These are phyloP conservation scores for Noccaea caerulescens DNA, from an alignment of 345 rosid genomes.

Conservation along the genomic window DNA sequence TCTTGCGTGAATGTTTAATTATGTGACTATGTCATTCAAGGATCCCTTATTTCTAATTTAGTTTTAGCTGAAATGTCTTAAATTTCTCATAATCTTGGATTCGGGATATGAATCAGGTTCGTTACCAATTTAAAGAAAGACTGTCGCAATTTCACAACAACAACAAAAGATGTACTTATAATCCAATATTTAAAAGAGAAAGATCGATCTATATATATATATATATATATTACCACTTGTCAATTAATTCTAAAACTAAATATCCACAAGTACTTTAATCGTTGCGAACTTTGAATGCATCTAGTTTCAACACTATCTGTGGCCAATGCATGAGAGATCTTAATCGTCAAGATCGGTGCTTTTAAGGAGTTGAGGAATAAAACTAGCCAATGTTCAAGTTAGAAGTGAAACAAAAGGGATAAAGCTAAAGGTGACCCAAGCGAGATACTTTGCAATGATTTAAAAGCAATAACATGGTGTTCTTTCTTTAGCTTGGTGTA, in stretches of 20 bases:
- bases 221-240: neutral
- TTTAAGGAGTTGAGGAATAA: slow-evolving; percentile 31
- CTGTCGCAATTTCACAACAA: neutral
- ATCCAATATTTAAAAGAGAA: neutral
- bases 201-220: neutral
- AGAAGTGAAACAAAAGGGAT: slow-evolving; percentile 33
- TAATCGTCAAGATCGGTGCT: slow-evolving; percentile 23
- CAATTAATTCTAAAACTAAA: neutral
- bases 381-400: slow-evolving; percentile 23
- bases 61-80: neutral
- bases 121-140: neutral
- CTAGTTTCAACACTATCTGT: neutral
- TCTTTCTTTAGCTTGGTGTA: slow-evolving; percentile 43
- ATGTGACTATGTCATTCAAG: neutral
- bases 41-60: neutral
- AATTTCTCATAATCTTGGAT: neutral
- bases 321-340: slow-evolving; percentile 37
- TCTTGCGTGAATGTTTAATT: neutral
- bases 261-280: neutral
- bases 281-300: slow-evolving; percentile 1
- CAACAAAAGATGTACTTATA: too few species aligned
- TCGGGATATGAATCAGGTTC: neutral
- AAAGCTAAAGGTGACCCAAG: slow-evolving; percentile 47
- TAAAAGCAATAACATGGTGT: slow-evolving; percentile 54
- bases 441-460: slow-evolving; percentile 65